Evolutionary conservation across 352 stramenopile genomes (phyloP), one percentile per base, ranked within the genome.

Genomic region (Pythium coloratum): DNA sequence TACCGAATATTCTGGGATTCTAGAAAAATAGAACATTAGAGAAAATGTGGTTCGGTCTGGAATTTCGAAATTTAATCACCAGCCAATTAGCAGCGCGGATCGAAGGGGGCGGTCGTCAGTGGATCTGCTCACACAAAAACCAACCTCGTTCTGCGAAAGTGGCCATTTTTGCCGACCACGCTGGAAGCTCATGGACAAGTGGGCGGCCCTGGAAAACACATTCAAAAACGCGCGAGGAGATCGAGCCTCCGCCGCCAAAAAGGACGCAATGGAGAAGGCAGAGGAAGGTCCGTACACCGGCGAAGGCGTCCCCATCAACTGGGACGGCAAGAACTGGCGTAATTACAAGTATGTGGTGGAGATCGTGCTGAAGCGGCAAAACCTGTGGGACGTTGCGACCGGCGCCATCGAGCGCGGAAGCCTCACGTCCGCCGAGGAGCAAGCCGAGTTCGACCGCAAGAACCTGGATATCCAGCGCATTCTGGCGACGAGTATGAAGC

Each of bases 281-380:
- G 42, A 49, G 42, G 42, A 49, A 49, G 42, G 42, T 14, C 42
- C 42, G 16, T 49, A 49, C 42, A 49, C 42, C 16, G 4, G 10
- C 8, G 42, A 49, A 26, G 42, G 42, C 14, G 42, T 49, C 14
- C 42, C 42, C 42, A 49, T 49, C 18, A 49, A 49, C 18, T 49
- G 42, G 42, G 42, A 49, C 42, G 42, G 42, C 42, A 49, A 49
- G 42, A 49, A 49, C 42, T 49, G 42, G 42, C 42, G 42, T 16
- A 49, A 49, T 16, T 49, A 49, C 42, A 49, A 49, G 42, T 49
- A 49, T 26, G 42, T 49, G 16, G 14, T 49, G 42, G 42, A 24
- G 42, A 49, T 49, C 42, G 42, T 49, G 42, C 42, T 49, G 8
- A 49, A 49, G 42, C 42, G 42, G 5, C 42, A 49, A 4, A 7